phyloP scores from a whole-genome alignment of 768 basidiomycete species.

The Kwoniella sp. region DNA sequence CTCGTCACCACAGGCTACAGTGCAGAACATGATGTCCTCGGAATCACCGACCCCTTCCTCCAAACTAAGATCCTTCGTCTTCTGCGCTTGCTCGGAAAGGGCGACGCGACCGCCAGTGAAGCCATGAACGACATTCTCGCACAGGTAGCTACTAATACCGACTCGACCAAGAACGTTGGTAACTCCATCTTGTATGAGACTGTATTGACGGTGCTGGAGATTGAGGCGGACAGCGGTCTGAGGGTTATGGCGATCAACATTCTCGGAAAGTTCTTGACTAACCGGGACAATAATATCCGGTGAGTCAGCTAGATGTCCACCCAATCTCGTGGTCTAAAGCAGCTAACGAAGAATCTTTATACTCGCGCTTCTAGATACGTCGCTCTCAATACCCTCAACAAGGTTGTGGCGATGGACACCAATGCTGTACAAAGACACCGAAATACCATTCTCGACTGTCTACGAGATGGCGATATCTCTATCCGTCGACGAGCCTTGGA shows the following conservation, averaged over 20 bases:
- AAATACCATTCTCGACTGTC: slow-evolving; percentile 96
- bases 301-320: slow-evolving; percentile 54
- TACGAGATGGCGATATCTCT: slow-evolving; percentile 98
- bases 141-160: slow-evolving; percentile 98
- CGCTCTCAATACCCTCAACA: slow-evolving; percentile 95
- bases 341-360: no score
- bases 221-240: slow-evolving; percentile 91
- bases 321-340: no score
- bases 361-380: slow-evolving; percentile 70
- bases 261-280: slow-evolving; percentile 94
- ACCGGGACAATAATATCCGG: slow-evolving; percentile 98
- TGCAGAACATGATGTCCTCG: slow-evolving; percentile 98
- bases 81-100: slow-evolving; percentile 81
- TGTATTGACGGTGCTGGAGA: slow-evolving; percentile 91
- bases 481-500: slow-evolving; percentile 95
- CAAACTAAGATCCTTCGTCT: slow-evolving; percentile 82
- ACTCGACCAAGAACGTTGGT: slow-evolving; percentile 95
- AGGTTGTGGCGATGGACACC: slow-evolving; percentile 96
- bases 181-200: slow-evolving; percentile 98
- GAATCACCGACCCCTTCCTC: slow-evolving; percentile 69
- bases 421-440: slow-evolving; percentile 97
- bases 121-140: slow-evolving; percentile 96
- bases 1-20: slow-evolving; percentile 95
- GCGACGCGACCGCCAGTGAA: slow-evolving; percentile 83
- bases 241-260: slow-evolving; percentile 99